These are phyloP conservation scores for Rhododendron mucronatum DNA, from an alignment of 148 eudicot species.

Conservation along the genomic window DNA sequence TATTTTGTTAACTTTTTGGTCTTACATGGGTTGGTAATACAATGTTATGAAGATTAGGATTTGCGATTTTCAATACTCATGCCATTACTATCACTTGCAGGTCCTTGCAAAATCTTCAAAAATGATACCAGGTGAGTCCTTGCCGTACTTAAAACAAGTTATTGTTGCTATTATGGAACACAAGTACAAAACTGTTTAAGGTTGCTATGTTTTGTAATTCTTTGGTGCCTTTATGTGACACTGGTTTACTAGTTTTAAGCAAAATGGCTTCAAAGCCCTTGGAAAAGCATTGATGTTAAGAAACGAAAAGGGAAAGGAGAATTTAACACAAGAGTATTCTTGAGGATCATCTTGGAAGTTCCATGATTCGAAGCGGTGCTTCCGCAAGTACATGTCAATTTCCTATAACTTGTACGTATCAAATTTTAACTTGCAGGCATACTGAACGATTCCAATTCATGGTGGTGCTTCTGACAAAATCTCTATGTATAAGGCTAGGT, in stretches of 20 bases:
- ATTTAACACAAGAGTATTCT: neutral
- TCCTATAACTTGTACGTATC: no score
- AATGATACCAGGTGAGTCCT: constrained; percentile 81
- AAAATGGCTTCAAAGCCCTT: neutral
- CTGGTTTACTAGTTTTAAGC: neutral
- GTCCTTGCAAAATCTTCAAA: constrained; percentile 97
- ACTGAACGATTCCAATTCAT: no score
- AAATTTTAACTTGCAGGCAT: no score
- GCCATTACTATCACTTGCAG: constrained; percentile 34
- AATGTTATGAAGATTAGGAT: neutral
- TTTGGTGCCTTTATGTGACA: neutral
- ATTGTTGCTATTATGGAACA: neutral
- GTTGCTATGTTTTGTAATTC: neutral
- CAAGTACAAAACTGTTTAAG: neutral
- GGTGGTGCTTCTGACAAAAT: no score
- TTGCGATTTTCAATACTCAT: constrained; percentile 11
- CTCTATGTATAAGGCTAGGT: no score
- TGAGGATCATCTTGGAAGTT: neutral
- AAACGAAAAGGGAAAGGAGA: neutral
- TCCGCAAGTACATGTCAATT: no score
- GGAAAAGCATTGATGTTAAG: neutral
- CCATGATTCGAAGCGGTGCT: no score
- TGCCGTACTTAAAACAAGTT: neutral
- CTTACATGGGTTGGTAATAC: neutral
- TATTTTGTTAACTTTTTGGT: neutral